These are phyloP conservation scores for Hypoxylon sp. DNA, from an alignment of 2,329 filamentous ascomycete species.

Conservation along the genomic window DNA sequence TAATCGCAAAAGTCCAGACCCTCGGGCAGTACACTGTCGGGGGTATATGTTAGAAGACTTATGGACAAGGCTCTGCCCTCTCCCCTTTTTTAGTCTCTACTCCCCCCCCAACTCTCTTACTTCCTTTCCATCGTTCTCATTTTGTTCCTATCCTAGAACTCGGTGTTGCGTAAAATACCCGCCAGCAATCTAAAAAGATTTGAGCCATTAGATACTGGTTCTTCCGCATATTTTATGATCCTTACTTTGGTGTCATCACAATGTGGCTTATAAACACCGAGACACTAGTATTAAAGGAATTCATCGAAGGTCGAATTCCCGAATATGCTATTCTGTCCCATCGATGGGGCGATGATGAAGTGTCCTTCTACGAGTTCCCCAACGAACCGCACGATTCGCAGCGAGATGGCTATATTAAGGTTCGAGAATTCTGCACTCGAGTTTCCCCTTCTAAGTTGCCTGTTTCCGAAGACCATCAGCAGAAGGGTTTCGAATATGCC, in stretches of 20 bases:
- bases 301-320: neutral
- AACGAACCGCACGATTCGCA: neutral
- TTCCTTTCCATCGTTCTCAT: neutral
- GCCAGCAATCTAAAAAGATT: neutral
- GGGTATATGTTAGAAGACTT: no score
- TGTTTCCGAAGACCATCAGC: neutral
- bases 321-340: constrained; percentile 2
- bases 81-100: neutral
- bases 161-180: neutral
- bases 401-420: neutral
- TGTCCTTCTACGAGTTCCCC: neutral
- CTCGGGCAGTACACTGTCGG: no score
- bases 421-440: neutral
- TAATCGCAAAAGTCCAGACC: no score
- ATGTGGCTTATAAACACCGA: constrained; percentile 6
- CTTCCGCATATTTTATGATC: neutral
- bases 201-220: neutral
- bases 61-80: neutral
- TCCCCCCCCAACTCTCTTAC: neutral
- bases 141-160: neutral
- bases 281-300: neutral
- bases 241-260: neutral
- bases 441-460: neutral
- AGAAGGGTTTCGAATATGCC: neutral
- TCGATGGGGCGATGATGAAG: constrained; percentile 1